Conservation (phyloP, 305 asterid genomes). For the Fraxinus latifolia region DNA sequence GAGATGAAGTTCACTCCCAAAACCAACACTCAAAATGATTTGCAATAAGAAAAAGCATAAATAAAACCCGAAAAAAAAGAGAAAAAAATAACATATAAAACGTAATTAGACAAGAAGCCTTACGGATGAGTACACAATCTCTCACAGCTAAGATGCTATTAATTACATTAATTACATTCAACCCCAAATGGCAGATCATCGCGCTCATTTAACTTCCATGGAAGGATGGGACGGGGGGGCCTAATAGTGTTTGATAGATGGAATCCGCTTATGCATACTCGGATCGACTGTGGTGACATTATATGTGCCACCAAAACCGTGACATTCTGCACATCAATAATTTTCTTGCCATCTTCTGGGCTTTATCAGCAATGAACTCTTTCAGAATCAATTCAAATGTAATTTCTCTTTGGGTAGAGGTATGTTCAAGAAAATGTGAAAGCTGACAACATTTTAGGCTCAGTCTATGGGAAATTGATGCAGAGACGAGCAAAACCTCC, state of each 20-base stretch:
- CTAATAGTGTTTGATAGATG: constrained; percentile 82
- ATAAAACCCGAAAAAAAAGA: neutral
- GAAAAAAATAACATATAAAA: neutral
- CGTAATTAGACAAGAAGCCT: neutral
- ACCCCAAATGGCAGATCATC: constrained; percentile 39
- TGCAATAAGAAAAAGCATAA: neutral
- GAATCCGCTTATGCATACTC: constrained; percentile 71
- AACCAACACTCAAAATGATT: neutral
- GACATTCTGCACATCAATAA: constrained; percentile 50
- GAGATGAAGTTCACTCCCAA: neutral
- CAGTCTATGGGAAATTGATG: neutral
- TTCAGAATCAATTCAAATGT: neutral
- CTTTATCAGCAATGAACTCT: neutral
- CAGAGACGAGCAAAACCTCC: neutral
- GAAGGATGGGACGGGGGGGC: constrained; percentile 93
- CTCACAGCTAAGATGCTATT: neutral
- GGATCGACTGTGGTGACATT: constrained; percentile 57
- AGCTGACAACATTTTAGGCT: neutral
- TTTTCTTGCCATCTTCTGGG: neutral
- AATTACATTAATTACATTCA: neutral
- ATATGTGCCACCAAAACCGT: constrained; percentile 59
- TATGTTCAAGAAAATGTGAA: neutral
- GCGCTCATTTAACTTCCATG: constrained; percentile 42
- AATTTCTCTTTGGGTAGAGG: neutral
- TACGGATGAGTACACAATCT: neutral